Base-by-base conservation (phyloP, 306 rosid genomes). In the Vigna mungo region DNA sequence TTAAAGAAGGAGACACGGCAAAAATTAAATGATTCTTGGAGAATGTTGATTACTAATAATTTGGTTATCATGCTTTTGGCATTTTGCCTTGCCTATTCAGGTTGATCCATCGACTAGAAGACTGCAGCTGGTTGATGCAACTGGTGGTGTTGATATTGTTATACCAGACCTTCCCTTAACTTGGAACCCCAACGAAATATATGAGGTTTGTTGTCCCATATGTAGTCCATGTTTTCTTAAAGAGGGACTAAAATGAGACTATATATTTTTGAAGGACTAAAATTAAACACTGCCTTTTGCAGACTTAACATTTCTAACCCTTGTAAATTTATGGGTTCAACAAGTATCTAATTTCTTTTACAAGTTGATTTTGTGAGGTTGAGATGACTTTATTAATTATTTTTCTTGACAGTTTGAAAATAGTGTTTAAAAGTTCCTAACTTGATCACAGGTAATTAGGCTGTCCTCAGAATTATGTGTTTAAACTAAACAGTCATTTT, bases 151-250 rank as follows among this genome's bases (percentile, higher is more conserved):
- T 83, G 95, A 95, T 86, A 90, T 90, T 81, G 78, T 89, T 55
- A 78, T 95, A 65, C 97, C 97, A 27, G 98, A 95, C 73, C 90
- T 95, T 84, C 96, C 97, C 58, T 86, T 84, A 69, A 83, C 89
- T 47, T 90, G 86, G 96, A 85, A 88, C 77, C 72, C 84, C 49
- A 55, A 84, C 21, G 63, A 74, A 68, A 80, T 90, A 55, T 90
- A 81, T 70, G 94, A 92, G 98, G 98, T 94, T 51, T 17, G 69
- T 23, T 64, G 25, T 79, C 59, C 30, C 1, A 5, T 17, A 17
- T 54, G 27, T 54, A 13, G 12, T 54, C 30, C 60, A 18, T 20
- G 3, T 20, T 54, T 54, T 54, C 60, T 18, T 54, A 54, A 54
- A 54, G 18, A 3, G 60, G 11, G 60, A 20, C 60, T 52, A 52